Evolutionary conservation across 75 land plant species (phyloP).

Genomic region (Adiantum capillusveneris): DNA sequence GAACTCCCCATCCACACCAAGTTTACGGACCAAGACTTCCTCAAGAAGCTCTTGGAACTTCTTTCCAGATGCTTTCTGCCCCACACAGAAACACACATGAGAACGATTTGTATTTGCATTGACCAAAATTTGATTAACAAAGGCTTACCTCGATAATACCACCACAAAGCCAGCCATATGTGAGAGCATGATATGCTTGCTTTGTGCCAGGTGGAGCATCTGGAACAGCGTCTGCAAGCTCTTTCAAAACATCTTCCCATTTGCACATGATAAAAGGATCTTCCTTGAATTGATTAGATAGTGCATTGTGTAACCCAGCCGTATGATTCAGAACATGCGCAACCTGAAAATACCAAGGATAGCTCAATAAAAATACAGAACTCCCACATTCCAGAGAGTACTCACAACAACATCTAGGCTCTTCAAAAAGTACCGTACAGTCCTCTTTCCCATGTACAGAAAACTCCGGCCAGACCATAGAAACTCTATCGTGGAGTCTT

Average conservation of each 20-base stretch:
- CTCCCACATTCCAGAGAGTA: not conserved
- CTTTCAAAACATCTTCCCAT: constrained; percentile 64
- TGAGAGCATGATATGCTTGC: constrained; percentile 73
- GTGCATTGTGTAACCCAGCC: constrained; percentile 84
- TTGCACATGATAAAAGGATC: constrained; percentile 71
- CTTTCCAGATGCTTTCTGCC: constrained; percentile 80
- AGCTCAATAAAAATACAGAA: no score
- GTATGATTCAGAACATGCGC: constrained; percentile 92
- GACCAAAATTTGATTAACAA: not conserved
- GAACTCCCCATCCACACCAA: constrained; percentile 72
- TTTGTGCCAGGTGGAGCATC: constrained; percentile 78
- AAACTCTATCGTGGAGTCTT: constrained; percentile 61
- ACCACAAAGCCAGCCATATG: constrained; percentile 97
- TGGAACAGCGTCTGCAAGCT: constrained; percentile 43
- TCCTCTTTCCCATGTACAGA: constrained; percentile 57
- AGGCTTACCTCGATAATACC: constrained; percentile 72
- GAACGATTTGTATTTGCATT: no score
- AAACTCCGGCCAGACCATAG: constrained; percentile 84
- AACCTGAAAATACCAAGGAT: constrained; percentile 44
- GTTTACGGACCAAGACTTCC: constrained; percentile 67
- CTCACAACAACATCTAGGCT: no score
- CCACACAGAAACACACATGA: not conserved
- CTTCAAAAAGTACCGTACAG: constrained; percentile 48
- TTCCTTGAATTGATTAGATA: constrained; percentile 38
- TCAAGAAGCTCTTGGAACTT: constrained; percentile 78